Evolutionary conservation across 306 rosid genomes (phyloP).

Genomic region (Calophaca sinica): DNA sequence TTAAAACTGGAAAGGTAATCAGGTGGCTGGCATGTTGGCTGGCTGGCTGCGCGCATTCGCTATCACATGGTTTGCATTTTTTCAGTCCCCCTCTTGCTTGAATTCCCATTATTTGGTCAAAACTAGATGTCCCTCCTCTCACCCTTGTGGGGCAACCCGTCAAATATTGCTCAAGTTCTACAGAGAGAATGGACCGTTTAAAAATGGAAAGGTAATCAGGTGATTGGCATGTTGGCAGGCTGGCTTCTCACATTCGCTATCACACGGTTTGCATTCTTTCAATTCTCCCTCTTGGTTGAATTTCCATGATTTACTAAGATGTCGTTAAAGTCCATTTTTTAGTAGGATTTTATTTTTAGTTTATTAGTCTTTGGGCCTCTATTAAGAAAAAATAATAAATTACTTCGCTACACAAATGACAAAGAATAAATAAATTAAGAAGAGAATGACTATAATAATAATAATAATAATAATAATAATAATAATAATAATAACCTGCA

Average conservation of each 20-base stretch:
- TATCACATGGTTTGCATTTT: too few relatives aligned
- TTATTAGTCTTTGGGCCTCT: not conserved
- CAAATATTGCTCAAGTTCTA: not conserved
- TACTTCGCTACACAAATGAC: not conserved
- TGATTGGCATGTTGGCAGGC: not conserved
- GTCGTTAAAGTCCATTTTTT: too few relatives aligned
- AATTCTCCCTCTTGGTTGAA: too few relatives aligned
- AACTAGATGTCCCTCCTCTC: too few relatives aligned
- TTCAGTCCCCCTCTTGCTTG: too few relatives aligned
- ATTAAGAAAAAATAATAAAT: constrained; percentile 6
- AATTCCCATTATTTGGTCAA: too few relatives aligned
- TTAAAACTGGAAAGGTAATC: too few relatives aligned
- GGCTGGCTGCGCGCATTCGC: too few relatives aligned
- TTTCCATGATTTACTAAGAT: not conserved
- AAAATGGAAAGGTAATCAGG: not conserved
- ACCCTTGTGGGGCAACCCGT: not conserved
- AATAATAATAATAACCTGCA: too few relatives aligned
- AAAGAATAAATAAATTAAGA: not conserved
- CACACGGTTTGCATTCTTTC: not conserved
- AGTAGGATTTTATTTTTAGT: not conserved
- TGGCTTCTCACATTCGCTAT: not conserved
- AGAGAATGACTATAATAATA: too few relatives aligned
- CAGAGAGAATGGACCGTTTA: not conserved
- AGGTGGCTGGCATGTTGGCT: too few relatives aligned
- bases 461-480: not conserved